These are phyloP conservation scores for Leishmania arabica DNA, from an alignment of 208 protist genomes.

Conservation along the genomic window DNA sequence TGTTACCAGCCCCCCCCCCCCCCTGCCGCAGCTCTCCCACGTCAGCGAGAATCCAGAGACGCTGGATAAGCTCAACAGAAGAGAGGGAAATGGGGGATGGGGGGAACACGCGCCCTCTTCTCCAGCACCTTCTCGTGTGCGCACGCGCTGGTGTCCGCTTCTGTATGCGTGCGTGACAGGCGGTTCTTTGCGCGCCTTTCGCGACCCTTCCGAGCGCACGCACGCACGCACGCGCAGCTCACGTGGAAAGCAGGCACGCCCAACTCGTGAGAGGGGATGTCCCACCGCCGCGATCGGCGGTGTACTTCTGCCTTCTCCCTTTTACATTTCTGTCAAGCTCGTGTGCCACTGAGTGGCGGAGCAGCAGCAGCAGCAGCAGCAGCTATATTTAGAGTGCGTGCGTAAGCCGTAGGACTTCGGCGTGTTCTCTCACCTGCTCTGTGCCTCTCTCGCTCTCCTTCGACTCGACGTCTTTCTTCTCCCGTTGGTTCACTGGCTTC, in stretches of 20 bases:
- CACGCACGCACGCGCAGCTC: no score
- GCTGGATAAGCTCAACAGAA: neutral
- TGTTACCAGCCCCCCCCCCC: neutral
- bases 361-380: neutral
- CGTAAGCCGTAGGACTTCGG: no score
- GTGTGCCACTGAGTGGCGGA: neutral
- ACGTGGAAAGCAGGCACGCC: no score
- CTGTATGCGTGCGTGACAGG: no score
- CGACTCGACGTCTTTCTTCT: neutral
- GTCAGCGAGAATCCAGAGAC: neutral
- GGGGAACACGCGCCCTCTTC: neutral
- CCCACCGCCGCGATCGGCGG: neutral
- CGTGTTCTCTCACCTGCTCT: neutral
- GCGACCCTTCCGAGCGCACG: no score
- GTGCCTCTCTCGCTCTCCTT: neutral
- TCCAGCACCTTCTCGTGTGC: neutral
- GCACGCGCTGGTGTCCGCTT: no score
- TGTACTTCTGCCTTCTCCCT: neutral
- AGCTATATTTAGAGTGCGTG: no score
- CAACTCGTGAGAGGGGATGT: neutral
- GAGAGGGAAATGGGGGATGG: neutral
- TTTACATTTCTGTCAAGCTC: neutral
- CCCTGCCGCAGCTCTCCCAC: constrained; percentile 10
- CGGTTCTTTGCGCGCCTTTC: no score
- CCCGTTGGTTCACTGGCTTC: neutral